Base-by-base conservation (phyloP, 2,329 filamentous ascomycete genomes). In the Nigrospora oryzae region DNA sequence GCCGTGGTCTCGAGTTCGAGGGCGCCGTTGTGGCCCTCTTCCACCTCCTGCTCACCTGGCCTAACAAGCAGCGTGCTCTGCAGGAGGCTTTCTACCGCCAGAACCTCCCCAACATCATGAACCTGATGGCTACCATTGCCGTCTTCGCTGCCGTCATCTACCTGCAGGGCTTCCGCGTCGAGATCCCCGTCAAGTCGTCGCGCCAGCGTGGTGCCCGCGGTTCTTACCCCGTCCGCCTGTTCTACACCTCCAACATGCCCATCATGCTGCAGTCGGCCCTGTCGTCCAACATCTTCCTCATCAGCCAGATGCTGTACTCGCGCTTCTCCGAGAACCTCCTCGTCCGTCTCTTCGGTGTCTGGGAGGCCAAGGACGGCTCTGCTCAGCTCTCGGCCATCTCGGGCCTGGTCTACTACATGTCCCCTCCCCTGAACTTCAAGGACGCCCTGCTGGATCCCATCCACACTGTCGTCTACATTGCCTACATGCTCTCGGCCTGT, bases 201-300 rank as follows among this genome's bases (percentile, higher is more conserved):
- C 90, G 93, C 73, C 93, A 98, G 81, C 90, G 93, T 78, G 93
- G 93, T 70, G 93, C 95, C 66, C 91, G 93, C 61, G 94, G 91
- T 62, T 95, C 90, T 36, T 98, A 97, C 81, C 93, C 93, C 61
- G 83, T 98, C 68, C 91, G 94, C 63, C 87, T 98, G 49, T 98
- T 98, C 83, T 98, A 98, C 77, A 98, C 93, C 65, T 96, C 90
- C 68, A 98, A 98, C 85, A 98, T 98, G 94, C 93, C 93, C 64
- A 98, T 98, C 73, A 98, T 98, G 93, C 80, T 98, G 67, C 94
- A 98, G 77, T 97, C 91, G 40, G 93, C 93, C 57, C 82, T 98
- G 56, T 95, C 89, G 56, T 96, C 91, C 78, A 98, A 98, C 79
- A 82, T 98, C 71, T 98, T 98, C 83, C 77, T 98, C 53, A 89